These are phyloP conservation scores for Gamsiella multidivaricata DNA, from an alignment of 192 early-diverging fungal genomes.

Conservation along the genomic window DNA sequence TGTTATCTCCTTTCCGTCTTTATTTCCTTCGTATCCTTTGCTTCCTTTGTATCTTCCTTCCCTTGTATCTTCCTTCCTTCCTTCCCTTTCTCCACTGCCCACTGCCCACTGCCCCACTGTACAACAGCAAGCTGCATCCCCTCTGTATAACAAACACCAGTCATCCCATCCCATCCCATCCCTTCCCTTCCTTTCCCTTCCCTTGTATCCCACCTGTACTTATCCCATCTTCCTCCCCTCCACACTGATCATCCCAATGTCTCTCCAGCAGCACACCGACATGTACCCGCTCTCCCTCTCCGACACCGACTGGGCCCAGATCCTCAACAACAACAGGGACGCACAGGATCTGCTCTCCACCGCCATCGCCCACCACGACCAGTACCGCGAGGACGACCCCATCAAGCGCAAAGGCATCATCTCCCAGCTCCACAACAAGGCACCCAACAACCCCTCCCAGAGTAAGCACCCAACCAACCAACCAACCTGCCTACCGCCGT, in stretches of 20 bases:
- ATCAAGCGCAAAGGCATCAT: slow-evolving; percentile 58
- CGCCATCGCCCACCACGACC: slow-evolving; percentile 57
- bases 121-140: too few species aligned
- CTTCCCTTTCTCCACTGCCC: neutral
- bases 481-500: too few species aligned
- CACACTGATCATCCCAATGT: slow-evolving; percentile 7
- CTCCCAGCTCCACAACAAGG: slow-evolving; percentile 6
- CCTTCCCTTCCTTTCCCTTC: neutral
- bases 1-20: neutral
- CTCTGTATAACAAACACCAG: too few species aligned
- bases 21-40: neutral
- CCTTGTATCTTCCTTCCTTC: neutral
- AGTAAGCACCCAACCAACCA: too few species aligned
- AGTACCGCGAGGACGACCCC: slow-evolving; percentile 56
- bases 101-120: neutral
- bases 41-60: neutral
- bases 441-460: too few species aligned
- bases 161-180: too few species aligned
- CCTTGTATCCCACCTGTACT: neutral
- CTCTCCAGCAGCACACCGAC: slow-evolving; percentile 32
- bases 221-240: neutral
- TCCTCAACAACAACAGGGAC: slow-evolving; percentile 52
- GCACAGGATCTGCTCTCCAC: slow-evolving; percentile 58
- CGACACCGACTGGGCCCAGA: slow-evolving; percentile 49
- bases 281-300: slow-evolving; percentile 23